These are phyloP conservation scores for Coemansia sp. DNA, from an alignment of 192 early-diverging fungal genomes.

Conservation along the genomic window DNA sequence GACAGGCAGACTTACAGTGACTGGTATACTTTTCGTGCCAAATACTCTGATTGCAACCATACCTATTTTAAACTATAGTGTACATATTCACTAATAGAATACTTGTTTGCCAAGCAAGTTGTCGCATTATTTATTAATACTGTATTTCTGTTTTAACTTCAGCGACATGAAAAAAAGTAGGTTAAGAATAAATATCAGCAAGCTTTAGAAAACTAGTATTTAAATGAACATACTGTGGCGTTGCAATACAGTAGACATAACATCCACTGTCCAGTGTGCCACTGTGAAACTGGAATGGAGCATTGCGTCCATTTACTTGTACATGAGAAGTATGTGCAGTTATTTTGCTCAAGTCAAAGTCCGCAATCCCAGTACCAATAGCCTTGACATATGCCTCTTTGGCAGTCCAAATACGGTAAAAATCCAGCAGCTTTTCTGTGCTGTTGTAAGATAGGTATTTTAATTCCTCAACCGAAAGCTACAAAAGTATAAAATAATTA, in stretches of 20 bases:
- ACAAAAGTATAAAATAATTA: not conserved
- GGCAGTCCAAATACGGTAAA: conserved; percentile 42
- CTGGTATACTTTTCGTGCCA: too few relatives aligned
- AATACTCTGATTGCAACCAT: too few relatives aligned
- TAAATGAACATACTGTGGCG: not conserved
- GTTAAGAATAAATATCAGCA: not conserved
- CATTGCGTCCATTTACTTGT: not conserved
- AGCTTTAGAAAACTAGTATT: conserved; percentile 3
- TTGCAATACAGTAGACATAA: conserved; percentile 23
- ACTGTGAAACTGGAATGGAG: conserved; percentile 2
- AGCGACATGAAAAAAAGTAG: too few relatives aligned
- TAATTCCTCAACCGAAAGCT: conserved; percentile 30
- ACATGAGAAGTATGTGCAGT: conserved; percentile 10
- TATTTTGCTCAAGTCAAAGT: conserved; percentile 15
- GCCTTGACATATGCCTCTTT: conserved; percentile 53
- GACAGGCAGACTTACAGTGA: too few relatives aligned
- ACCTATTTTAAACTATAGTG: too few relatives aligned
- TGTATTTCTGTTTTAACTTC: too few relatives aligned
- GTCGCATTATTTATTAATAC: too few relatives aligned
- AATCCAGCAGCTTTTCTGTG: conserved; percentile 17
- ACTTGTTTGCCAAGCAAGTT: too few relatives aligned
- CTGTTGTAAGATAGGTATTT: conserved; percentile 6
- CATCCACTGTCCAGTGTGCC: conserved; percentile 10
- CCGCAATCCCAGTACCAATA: conserved; percentile 26
- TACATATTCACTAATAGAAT: too few relatives aligned